Base-by-base conservation (phyloP, 768 basidiomycete genomes). In the Strobilomyces dryophilus region DNA sequence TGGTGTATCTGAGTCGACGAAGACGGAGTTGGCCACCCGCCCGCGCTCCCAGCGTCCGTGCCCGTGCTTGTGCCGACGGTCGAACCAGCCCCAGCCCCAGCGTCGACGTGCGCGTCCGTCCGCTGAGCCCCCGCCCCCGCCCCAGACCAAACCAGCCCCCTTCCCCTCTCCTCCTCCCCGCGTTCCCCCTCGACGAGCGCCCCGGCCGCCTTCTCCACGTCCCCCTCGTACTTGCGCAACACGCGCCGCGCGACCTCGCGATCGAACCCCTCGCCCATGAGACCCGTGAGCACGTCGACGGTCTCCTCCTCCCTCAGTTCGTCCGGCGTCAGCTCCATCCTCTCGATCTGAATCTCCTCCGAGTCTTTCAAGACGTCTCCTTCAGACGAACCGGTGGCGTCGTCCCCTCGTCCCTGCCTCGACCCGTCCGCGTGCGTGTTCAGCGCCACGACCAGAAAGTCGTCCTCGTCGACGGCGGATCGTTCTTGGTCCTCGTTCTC, bases 211-310 rank as follows among this genome's bases (percentile, higher is more conserved):
- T 78, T 80, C 44, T 79, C 73, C 49, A 79, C 69, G 55, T 87
- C 74, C 21, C 84, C 82, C 36, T 78, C 77, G 65, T 81, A 76
- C 65, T 84, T 84, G 49, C 79, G 73, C 51, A 86, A 72, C 20
- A 87, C 74, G n/a, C 76, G 73, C 27, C 77, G 77, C 8, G 76
- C 81, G 18, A 79, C 71, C 31, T 78, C 76, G 10, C 66, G 66
- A 50, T 79, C 76, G 42, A 72, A 60, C 7, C 54, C 63, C n/a
- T 65, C 68, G 18, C 68, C 75, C 74, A 78, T 75, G 57, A 79
- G 60, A 2, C 65, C 52, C 11, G 59, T 67, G 45, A 79, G 52
- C 44, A 66, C 56, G 5, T 67, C 67, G 10, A 78, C 66, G 29
- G 61, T 60, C 21, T 66, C 62, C 15, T 66, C 68, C 41, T 75